Evolutionary conservation across 2,329 filamentous ascomycete genomes (phyloP), one percentile per base, ranked within the genome.

Genomic region (Bisporella sp.): DNA sequence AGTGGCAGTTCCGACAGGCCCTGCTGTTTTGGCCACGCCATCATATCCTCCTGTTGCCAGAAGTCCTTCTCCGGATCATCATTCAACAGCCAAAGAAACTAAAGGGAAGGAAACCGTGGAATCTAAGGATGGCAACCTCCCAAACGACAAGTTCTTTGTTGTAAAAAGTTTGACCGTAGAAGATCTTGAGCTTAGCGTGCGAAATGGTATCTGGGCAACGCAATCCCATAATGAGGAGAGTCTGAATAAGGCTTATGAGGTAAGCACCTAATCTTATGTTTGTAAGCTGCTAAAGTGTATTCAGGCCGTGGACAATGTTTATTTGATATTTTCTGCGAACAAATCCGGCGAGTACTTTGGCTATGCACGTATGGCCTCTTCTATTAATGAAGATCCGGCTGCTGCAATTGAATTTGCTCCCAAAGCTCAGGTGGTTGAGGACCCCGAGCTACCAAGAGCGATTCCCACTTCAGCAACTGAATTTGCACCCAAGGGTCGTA

Each of bases 311-410:
- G 88, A 95, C 48, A 88, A 86, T 61, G 91, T 97, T 1, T 96
- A 91, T 63, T 74, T 97, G 31, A 81, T 97, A 11, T 97, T 97
- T 67, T 97, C 92, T 1, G 92, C 92, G 9, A 97, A 97, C 68
- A 96, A 96, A 64, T 96, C 92, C 0, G 92, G 92, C 9, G 92
- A 96, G 68, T 97, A 96, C 64, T 96, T 93, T 69, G 92, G 92
- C 21, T 96, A 95, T 63, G 92, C 91, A 21, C 82, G 87, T 37
- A 97, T 97, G 92, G 73, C 76, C 7, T 96, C 92, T 28, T 74
- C 82, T 4, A 95, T 96, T 61, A 84, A 86, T 59, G 79, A 91
- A 49, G 87, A 95, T 58, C 82, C 85, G 8, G 76, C 77, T 0
- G 79, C 84, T 1, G 80, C 82, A 1, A 81, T 87, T 45, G 77